These are phyloP conservation scores for Torulaspora pretoriensis DNA, from an alignment of 1,139 yeast species.

Conservation along the genomic window DNA sequence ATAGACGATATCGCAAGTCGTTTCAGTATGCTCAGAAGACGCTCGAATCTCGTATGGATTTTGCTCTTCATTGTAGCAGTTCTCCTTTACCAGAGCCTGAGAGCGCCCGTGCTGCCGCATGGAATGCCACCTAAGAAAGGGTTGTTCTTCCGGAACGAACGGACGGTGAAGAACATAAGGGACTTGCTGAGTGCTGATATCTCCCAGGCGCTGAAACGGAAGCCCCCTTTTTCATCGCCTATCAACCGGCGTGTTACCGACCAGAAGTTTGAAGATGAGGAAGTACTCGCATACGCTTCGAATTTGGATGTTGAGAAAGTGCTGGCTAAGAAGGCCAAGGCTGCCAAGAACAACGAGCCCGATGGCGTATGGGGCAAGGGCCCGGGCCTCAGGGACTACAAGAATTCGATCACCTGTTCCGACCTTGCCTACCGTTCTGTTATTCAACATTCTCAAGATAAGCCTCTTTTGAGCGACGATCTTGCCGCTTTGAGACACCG, in stretches of 20 bases:
- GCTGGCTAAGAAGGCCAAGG: slow-evolving; percentile 2
- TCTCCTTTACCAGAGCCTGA: neutral
- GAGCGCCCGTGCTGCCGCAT: neutral
- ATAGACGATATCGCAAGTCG: neutral
- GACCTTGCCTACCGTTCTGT: slow-evolving; percentile 8
- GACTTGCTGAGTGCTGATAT: slow-evolving; percentile 15
- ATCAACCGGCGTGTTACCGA: slow-evolving; percentile 3
- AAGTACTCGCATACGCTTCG: slow-evolving; percentile 26
- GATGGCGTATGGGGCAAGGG: neutral
- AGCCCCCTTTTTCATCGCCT: slow-evolving; percentile 8
- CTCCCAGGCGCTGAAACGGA: slow-evolving; percentile 9
- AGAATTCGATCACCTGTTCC: neutral
- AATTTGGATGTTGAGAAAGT: slow-evolving; percentile 38
- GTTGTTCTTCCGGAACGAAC: neutral
- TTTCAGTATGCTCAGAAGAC: neutral
- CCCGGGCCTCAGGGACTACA: neutral
- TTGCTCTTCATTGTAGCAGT: neutral
- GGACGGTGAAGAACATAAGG: slow-evolving; percentile 4
- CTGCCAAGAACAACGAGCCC: slow-evolving; percentile 1
- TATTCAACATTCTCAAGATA: slow-evolving; percentile 9
- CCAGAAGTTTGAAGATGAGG: slow-evolving; percentile 9
- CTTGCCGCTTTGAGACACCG: slow-evolving; percentile 12
- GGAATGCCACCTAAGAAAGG: neutral
- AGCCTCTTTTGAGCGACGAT: slow-evolving; percentile 13
- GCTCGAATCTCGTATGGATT: neutral